Conservation (phyloP, 2,329 filamentous ascomycete genomes). For the Aspergillus ochraceoroseus region DNA sequence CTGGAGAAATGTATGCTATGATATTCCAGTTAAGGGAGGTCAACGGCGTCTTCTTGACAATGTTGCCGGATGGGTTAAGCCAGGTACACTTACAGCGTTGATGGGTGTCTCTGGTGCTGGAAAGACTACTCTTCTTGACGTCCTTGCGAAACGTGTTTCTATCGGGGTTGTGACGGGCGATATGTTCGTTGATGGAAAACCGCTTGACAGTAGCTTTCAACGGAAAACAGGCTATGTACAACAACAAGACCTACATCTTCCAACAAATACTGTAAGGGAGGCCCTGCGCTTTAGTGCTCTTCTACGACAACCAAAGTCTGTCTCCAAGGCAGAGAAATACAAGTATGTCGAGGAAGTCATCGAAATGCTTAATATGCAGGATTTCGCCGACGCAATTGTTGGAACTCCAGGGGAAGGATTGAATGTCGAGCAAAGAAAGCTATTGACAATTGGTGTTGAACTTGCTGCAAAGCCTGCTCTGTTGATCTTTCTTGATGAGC, state of each 20-base stretch:
- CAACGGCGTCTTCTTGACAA: constrained; percentile 51
- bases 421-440: constrained; percentile 59
- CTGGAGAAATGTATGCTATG: constrained; percentile 55
- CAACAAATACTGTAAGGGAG: constrained; percentile 80
- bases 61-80: constrained; percentile 53
- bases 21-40: constrained; percentile 50
- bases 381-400: constrained; percentile 80
- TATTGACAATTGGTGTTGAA: constrained; percentile 86
- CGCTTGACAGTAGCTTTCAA: constrained; percentile 56
- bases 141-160: constrained; percentile 53
- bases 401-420: constrained; percentile 75
- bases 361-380: constrained; percentile 79
- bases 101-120: constrained; percentile 62
- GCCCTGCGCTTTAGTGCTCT: constrained; percentile 78
- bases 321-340: constrained; percentile 68
- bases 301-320: constrained; percentile 70
- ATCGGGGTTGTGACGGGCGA: constrained; percentile 62
- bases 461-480: constrained; percentile 82
- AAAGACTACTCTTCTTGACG: constrained; percentile 59
- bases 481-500: constrained; percentile 85
- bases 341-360: constrained; percentile 77
- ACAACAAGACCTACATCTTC: constrained; percentile 71
- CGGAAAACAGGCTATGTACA: constrained; percentile 64
- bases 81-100: constrained; percentile 51
- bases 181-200: constrained; percentile 60